Conservation (phyloP, 768 basidiomycete species). For the Suillus discolor region DNA sequence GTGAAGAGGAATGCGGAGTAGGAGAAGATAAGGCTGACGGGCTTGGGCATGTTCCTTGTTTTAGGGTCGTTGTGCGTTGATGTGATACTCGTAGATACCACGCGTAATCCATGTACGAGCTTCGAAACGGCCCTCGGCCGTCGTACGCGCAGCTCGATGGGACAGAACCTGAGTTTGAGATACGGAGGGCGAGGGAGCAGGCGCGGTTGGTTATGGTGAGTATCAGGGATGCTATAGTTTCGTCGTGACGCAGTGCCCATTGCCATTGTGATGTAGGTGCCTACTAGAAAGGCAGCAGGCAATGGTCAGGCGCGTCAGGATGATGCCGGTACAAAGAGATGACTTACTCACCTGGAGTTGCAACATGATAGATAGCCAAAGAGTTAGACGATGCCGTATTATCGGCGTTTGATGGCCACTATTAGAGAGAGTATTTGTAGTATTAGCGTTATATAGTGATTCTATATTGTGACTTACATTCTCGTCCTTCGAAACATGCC, state of each 20-base stretch:
- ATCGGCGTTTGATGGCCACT: background rate
- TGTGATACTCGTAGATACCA: conserved; percentile 1
- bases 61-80: too few species aligned
- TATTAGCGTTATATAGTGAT: background rate
- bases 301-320: conserved; percentile 21
- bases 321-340: conserved; percentile 11
- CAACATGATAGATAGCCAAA: background rate
- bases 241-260: conserved; percentile 6
- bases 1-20: too few species aligned
- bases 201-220: conserved; percentile 28
- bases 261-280: conserved; percentile 19
- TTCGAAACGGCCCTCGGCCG: conserved; percentile 12
- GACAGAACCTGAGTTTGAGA: conserved; percentile 22
- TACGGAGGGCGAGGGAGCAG: conserved; percentile 26
- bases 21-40: too few species aligned
- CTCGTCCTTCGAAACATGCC: background rate
- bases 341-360: conserved; percentile 12
- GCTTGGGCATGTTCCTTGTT: too few species aligned
- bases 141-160: conserved; percentile 11
- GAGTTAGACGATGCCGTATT: too few species aligned
- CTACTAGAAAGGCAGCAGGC: conserved; percentile 19
- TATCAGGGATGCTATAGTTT: too few species aligned
- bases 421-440: background rate
- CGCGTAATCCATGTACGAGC: conserved; percentile 15
- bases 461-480: background rate